Conservation (phyloP, 1,139 yeast genomes). For the Candida tropicalis region DNA sequence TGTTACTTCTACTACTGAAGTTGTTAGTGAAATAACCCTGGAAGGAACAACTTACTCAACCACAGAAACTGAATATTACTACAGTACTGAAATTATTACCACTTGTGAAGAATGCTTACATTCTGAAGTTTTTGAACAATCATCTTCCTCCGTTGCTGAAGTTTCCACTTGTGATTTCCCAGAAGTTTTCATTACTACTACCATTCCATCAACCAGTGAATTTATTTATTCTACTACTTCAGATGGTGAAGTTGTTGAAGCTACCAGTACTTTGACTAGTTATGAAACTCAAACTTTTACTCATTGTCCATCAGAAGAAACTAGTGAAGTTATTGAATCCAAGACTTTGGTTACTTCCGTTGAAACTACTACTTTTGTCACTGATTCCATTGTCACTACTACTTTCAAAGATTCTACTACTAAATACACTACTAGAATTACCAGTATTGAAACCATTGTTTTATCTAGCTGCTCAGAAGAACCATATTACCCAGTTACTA, state of each 20-base stretch:
- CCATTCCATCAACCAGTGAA: neutral
- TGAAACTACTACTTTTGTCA: conserved; percentile 3
- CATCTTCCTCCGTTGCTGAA: neutral
- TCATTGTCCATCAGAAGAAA: no score
- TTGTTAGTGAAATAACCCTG: conserved; percentile 2
- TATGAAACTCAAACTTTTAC: no score
- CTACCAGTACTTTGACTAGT: neutral
- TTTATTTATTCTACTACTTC: neutral
- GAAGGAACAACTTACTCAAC: conserved; percentile 8
- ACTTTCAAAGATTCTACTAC: neutral
- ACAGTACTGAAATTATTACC: neutral
- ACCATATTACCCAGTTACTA: no score
- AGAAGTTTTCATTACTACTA: neutral
- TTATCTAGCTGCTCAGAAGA: conserved; percentile 9
- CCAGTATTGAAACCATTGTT: conserved; percentile 6
- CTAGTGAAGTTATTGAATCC: neutral
- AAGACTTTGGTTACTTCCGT: neutral
- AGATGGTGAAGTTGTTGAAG: neutral
- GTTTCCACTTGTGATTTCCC: neutral
- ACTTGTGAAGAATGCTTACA: neutral
- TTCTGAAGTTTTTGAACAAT: neutral
- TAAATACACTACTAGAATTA: conserved; percentile 5
- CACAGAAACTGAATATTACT: conserved; percentile 8
- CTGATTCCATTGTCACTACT: conserved; percentile 3
- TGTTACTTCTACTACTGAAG: conserved; percentile 7